Percentiles rank a stretch among this genome's conserved stretches.
These are phyloP conservation scores for Bjerkandera adusta DNA, from an alignment of 1,284 basidiomycete species.

Conservation along the genomic window DNA sequence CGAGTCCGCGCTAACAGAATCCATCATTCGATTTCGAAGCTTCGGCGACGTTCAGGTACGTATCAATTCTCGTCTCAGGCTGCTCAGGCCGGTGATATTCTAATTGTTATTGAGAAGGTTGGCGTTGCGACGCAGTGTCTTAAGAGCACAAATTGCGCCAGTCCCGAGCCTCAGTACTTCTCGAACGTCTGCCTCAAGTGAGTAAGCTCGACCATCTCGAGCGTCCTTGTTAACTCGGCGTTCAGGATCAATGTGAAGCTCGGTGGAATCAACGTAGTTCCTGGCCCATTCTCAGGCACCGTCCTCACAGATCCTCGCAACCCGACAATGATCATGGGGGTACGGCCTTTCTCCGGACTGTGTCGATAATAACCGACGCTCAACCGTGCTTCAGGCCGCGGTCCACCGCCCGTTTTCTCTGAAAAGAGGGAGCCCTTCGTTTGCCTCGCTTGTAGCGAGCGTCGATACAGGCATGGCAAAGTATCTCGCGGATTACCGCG, in stretches of 20 bases:
- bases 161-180: conserved; percentile 69
- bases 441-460: conserved; percentile 70
- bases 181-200: conserved; percentile 80
- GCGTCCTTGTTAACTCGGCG: conserved; percentile 4
- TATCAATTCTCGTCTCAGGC: not conserved
- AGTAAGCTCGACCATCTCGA: conserved; percentile 21
- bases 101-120: conserved; percentile 36
- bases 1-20: too few species aligned
- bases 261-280: conserved; percentile 75
- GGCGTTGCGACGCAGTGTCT: conserved; percentile 76
- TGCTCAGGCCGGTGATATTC: too few species aligned
- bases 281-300: conserved; percentile 56
- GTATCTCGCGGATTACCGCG: conserved; percentile 52
- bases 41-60: conserved; percentile 68
- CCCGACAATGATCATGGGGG: conserved; percentile 78
- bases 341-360: conserved; percentile 15
- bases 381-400: conserved; percentile 49
- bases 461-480: conserved; percentile 64
- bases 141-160: conserved; percentile 57
- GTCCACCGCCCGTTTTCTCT: conserved; percentile 78
- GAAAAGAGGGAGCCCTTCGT: conserved; percentile 68
- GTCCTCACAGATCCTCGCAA: conserved; percentile 60
- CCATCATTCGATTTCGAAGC: too few species aligned
- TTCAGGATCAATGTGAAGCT: conserved; percentile 76
- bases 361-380: not conserved